Evolutionary conservation across 257 asterid genomes (phyloP).

Genomic region (Petunia secreta): DNA sequence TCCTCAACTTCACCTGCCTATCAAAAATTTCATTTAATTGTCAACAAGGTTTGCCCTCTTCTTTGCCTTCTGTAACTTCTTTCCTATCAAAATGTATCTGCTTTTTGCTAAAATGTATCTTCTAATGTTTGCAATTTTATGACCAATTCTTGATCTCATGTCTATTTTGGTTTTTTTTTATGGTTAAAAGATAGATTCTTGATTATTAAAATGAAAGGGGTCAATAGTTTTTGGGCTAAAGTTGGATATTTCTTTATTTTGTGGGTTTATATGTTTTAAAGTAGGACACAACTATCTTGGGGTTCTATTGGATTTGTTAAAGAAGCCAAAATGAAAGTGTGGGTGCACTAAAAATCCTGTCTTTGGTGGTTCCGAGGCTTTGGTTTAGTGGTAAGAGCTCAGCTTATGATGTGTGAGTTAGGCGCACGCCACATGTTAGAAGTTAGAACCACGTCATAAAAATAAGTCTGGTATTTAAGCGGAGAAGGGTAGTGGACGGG

Average conservation of each 20-base stretch:
- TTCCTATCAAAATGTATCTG: not conserved
- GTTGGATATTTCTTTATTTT: not conserved
- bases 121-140: not conserved
- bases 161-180: not conserved
- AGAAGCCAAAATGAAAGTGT: slow-evolving; percentile 24
- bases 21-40: not conserved
- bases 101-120: not conserved
- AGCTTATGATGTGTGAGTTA: no score
- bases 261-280: not conserved
- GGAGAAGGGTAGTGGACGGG: no score
- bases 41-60: not conserved
- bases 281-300: not conserved
- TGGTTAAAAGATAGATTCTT: not conserved
- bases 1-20: not conserved
- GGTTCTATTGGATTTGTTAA: not conserved
- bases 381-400: no score
- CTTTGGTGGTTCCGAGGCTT: not conserved
- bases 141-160: not conserved
- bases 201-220: slow-evolving; percentile 3
- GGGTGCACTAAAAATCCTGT: not conserved
- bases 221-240: not conserved
- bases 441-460: no score
- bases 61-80: not conserved
- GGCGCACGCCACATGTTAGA: no score
- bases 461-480: no score